phyloP scores from a whole-genome alignment of 2,329 filamentous ascomycete species.

The Hymenoscyphus fructigenus region DNA sequence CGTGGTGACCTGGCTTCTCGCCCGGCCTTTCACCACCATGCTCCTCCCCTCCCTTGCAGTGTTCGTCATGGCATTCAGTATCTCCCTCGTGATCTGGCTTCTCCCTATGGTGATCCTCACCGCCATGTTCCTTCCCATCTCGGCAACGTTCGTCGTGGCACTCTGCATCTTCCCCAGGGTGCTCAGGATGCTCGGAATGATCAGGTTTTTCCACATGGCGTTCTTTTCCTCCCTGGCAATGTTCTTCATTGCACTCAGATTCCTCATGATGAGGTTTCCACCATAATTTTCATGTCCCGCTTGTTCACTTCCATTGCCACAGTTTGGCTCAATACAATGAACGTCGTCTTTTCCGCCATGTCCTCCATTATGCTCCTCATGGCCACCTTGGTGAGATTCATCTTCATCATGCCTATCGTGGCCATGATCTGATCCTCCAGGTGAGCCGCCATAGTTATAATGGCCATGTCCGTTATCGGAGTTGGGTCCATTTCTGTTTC shows the following conservation, averaged over 20 bases:
- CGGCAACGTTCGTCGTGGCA: background rate
- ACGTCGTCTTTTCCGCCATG: background rate
- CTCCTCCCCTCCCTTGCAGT: background rate
- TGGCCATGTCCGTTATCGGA: background rate
- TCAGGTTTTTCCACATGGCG: too few species aligned
- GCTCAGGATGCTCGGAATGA: background rate
- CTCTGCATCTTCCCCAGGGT: background rate
- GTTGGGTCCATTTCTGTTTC: background rate
- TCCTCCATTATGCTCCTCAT: too few species aligned
- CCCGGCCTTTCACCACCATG: background rate
- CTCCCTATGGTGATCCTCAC: background rate
- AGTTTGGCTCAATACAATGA: background rate
- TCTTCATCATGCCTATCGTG: background rate
- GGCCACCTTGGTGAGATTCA: too few species aligned
- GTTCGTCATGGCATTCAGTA: background rate
- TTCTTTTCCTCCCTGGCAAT: too few species aligned
- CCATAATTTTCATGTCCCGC: background rate
- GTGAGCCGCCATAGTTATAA: background rate
- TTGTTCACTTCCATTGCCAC: background rate
- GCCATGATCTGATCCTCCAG: background rate
- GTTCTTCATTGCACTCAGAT: too few species aligned
- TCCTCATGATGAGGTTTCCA: too few species aligned
- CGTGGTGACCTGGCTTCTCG: background rate
- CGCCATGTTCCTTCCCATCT: background rate
- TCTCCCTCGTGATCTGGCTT: background rate